These are phyloP conservation scores for Stellera chamaejasme DNA, from an alignment of 345 rosid genomes.

Conservation along the genomic window DNA sequence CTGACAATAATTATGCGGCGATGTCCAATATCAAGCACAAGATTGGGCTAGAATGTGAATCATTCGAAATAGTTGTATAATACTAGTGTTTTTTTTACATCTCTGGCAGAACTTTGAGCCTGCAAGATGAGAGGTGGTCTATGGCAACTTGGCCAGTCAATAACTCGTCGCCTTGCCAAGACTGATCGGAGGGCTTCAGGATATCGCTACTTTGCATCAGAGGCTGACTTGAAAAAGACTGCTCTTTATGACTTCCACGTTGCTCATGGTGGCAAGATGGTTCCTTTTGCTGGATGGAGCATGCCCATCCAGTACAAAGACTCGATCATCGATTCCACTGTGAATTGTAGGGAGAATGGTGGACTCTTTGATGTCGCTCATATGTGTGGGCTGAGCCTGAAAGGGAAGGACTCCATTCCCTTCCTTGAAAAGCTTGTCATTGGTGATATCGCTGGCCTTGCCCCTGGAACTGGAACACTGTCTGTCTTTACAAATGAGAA, in stretches of 20 bases:
- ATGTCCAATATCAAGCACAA: too few species aligned
- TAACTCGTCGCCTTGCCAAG: slow-evolving; percentile 71
- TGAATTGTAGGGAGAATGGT: slow-evolving; percentile 88
- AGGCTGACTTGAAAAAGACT: slow-evolving; percentile 80
- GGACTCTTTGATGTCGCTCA: slow-evolving; percentile 90
- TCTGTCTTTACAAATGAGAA: slow-evolving; percentile 92
- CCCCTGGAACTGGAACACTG: slow-evolving; percentile 79
- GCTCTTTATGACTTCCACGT: slow-evolving; percentile 85
- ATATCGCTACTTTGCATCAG: slow-evolving; percentile 67
- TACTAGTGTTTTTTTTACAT: slow-evolving; percentile 1
- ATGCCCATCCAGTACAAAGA: slow-evolving; percentile 99
- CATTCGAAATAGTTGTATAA: not conserved
- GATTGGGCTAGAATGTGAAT: not conserved
- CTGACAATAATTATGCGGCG: too few species aligned
- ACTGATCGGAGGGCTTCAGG: slow-evolving; percentile 57
- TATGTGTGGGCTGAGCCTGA: slow-evolving; percentile 95
- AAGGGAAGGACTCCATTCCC: slow-evolving; percentile 85
- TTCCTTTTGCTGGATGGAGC: slow-evolving; percentile 99
- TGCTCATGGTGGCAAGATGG: slow-evolving; percentile 87
- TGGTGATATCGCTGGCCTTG: slow-evolving; percentile 88
- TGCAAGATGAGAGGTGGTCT: slow-evolving; percentile 86
- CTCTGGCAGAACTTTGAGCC: slow-evolving; percentile 21
- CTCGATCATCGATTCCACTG: slow-evolving; percentile 92
- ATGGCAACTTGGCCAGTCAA: slow-evolving; percentile 96
- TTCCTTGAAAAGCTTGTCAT: slow-evolving; percentile 91